Evolutionary conservation across 2,329 filamentous ascomycete genomes (phyloP), one percentile per base, ranked within the genome.

Genomic region (Colletotrichum filicis): DNA sequence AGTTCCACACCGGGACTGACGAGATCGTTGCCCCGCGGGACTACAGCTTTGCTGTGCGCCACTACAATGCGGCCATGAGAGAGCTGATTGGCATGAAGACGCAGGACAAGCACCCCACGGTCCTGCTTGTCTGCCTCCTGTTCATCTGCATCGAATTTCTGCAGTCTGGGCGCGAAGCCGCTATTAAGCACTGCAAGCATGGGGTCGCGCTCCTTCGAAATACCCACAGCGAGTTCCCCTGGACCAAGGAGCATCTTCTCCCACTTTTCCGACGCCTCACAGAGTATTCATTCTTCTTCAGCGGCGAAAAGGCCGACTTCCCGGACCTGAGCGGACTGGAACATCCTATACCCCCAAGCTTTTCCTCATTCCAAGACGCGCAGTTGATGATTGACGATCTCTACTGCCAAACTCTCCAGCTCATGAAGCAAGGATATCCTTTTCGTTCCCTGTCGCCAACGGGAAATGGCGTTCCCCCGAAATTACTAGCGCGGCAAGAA

Each of bases 141-240:
- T 88, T 89, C 71, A 85, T 87, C n/a, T 88, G 87, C 74, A 85
- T 89, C 61, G 88, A 90, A 77, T 87, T 88, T 74, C 80, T 90
- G 66, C 86, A 62, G n/a, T 62, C 62, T 7, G 71, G 71, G 11
- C 63, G 63, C 9, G 57, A 62, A 24, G 68, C 68, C 7, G 71
- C 71, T 6, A 64, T 74, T 4, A 59, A 42, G 11, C 71, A 74
- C 24, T 74, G 71, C 58, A 74, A 72, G 12, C 71, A 74, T 16
- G 71, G 71, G 11, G 71, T 74, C 11, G 68, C 63, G 7, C 67
- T 74, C 5, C 52, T 74, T 14, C 68, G 42, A 11, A 61, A 59
- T 6, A 72, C 64, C 14, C 30, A 64, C 52, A 56, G 52, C 24
- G 63, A 74, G 28, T 74, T 72, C 14, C 58, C 71, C 16, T 74